A percentile compares a stretch with the other conserved stretches of the same genome.
phyloP scores from a whole-genome alignment of 2,329 filamentous ascomycete genomes.

The Calonectria naviculata region DNA sequence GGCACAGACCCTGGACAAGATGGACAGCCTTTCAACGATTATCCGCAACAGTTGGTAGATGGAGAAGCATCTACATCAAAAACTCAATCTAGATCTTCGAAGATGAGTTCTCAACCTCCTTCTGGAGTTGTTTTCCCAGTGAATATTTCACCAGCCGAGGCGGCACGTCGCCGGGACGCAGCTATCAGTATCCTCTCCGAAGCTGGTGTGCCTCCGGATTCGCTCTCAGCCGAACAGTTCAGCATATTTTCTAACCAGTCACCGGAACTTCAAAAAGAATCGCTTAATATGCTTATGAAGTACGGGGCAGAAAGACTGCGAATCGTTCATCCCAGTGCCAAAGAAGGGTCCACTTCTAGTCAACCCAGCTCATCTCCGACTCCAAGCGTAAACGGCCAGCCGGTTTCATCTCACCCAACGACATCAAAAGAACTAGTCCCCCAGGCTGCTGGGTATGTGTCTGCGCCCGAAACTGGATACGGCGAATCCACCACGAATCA shows the following conservation, averaged over 20 bases:
- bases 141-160: conserved; percentile 56
- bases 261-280: conserved; percentile 64
- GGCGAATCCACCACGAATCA: not conserved
- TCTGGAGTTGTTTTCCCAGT: conserved; percentile 39
- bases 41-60: conserved; percentile 30
- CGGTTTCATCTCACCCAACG: conserved; percentile 38
- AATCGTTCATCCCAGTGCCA: conserved; percentile 64
- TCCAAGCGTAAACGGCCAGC: conserved; percentile 32
- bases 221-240: conserved; percentile 66
- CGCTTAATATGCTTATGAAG: conserved; percentile 65
- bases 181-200: conserved; percentile 60
- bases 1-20: not conserved
- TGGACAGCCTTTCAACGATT: conserved; percentile 23
- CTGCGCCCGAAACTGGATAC: not conserved
- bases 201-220: conserved; percentile 61
- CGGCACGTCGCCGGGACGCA: conserved; percentile 59
- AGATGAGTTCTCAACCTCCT: conserved; percentile 20
- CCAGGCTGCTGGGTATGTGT: conserved; percentile 32
- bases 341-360: conserved; percentile 43
- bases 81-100: conserved; percentile 21
- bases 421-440: conserved; percentile 47
- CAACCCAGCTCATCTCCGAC: conserved; percentile 39
- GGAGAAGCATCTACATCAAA: conserved; percentile 11
- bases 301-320: conserved; percentile 68
- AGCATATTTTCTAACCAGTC: conserved; percentile 70